A percentile compares a stretch with the other conserved stretches of the same genome.
phyloP scores from a whole-genome alignment of 306 rosid genomes.

The Myrica gale region DNA sequence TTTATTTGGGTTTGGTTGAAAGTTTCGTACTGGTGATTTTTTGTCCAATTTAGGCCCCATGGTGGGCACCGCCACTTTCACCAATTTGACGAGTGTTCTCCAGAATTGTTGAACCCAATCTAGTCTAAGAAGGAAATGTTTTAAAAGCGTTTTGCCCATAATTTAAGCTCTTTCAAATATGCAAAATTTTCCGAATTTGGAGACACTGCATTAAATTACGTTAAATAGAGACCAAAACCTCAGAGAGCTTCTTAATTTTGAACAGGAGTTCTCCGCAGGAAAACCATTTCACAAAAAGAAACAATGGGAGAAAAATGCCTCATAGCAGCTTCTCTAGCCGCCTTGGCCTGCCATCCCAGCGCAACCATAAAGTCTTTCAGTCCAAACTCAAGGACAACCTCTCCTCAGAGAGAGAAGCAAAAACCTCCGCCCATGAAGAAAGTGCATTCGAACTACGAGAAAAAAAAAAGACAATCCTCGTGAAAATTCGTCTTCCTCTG shows the following conservation, averaged over 20 bases:
- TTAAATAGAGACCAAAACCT: not conserved
- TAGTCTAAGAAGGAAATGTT: too few relatives aligned
- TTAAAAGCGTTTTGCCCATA: not conserved
- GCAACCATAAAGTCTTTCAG: conserved; percentile 28
- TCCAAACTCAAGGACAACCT: conserved; percentile 5
- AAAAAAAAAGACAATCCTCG: conserved; percentile 2
- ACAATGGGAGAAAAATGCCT: conserved; percentile 30
- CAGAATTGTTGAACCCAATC: too few relatives aligned
- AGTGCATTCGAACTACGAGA: conserved; percentile 11
- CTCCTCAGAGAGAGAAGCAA: not conserved
- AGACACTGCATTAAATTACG: not conserved
- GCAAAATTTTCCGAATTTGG: not conserved
- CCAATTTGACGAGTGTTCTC: too few relatives aligned
- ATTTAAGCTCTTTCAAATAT: not conserved
- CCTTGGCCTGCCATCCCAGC: conserved; percentile 29
- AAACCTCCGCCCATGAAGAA: not conserved
- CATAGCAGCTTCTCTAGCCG: conserved; percentile 27
- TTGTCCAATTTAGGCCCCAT: too few relatives aligned
- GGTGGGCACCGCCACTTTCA: too few relatives aligned
- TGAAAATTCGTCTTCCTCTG: not conserved
- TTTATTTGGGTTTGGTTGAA: too few relatives aligned
- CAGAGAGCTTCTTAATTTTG: not conserved
- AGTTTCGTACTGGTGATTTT: too few relatives aligned
- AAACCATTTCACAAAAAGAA: not conserved
- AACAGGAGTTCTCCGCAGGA: not conserved